Base-by-base conservation (phyloP, 345 rosid species). In the Aquilaria yunnanensis region DNA sequence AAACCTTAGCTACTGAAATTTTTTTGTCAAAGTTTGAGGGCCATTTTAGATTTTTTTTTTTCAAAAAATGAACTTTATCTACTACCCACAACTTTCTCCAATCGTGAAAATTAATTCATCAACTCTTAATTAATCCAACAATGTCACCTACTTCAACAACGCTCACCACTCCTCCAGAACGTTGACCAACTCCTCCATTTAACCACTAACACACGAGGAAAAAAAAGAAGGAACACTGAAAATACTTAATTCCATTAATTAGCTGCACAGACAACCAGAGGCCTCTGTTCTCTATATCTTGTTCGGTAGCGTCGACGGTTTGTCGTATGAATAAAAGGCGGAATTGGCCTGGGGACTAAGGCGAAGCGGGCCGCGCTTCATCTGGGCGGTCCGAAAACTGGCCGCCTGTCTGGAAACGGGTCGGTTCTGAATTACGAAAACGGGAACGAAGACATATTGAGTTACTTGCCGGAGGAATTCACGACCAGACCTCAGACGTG, bases 281-380 rank as follows among this genome's bases (percentile, higher is more conserved):
- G 72, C 74, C 13, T 88, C 96, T 3, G 93, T 85, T 33, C 45
- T 90, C 14, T 85, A 70, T 30, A 75, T 90, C 12, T 82, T 86
- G 0, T 82, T 88, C 14, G 97, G 96, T 13, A 90, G 93, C 33
- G 89, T 90, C 1, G 96, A 89, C 3, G 65, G 84, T 4, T 45
- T 82, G n/a, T 65, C 96, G 11, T 12, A 60, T 0, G 75, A 78
- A 54, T 86, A 90, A 51, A 57, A 71, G 55, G 70, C 33, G 1
- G 89, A 90, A 67, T 47, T 90, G 63, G 96, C 97, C 2, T 87
- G 77, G 85, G 92, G 92, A 1, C 70, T 90, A 60, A 86, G 87
- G 74, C 59, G 78, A 54, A 85, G 96, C 67, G 69, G 61, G 32
- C 87, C 82, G 29, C 70, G 84, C 31, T 90, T 85, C 47, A 60